A percentile compares a stretch with the other conserved stretches of the same genome.
Evolutionary conservation across 371 early-diverging fungal species (phyloP).

Genomic region (Blakeslea trispora): DNA sequence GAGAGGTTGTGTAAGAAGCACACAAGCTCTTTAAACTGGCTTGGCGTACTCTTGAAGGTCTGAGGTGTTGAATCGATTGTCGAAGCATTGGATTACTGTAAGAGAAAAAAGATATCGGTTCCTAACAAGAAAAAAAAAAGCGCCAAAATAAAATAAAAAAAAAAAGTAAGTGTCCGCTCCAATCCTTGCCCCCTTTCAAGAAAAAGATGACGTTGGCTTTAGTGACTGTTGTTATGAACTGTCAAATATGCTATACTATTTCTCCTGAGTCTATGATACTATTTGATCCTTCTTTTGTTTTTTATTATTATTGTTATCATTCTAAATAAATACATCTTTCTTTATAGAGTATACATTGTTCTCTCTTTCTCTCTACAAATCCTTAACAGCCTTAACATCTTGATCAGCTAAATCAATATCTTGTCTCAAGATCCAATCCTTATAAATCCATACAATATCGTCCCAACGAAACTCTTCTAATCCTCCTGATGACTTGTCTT

Average conservation of each 20-base stretch:
- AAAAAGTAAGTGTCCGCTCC: background rate
- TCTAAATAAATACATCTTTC: too few relatives aligned
- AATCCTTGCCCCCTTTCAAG: background rate
- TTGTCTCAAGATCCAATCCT: slow-evolving; percentile 30
- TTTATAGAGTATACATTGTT: too few relatives aligned
- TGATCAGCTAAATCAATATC: slow-evolving; percentile 20
- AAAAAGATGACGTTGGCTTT: background rate
- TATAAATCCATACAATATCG: slow-evolving; percentile 39
- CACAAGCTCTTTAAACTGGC: slow-evolving; percentile 15
- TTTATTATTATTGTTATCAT: too few relatives aligned
- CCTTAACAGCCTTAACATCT: slow-evolving; percentile 24
- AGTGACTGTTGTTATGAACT: too few relatives aligned
- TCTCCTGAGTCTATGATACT: too few relatives aligned
- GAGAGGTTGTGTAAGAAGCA: slow-evolving; percentile 35
- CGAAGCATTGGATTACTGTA: slow-evolving; percentile 23
- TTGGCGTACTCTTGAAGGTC: slow-evolving; percentile 5
- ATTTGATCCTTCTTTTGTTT: too few relatives aligned
- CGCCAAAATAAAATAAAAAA: background rate
- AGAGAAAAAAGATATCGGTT: background rate
- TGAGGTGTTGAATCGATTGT: slow-evolving; percentile 27
- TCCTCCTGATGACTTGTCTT: slow-evolving; percentile 14
- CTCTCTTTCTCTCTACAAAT: too few relatives aligned
- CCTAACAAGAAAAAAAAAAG: background rate
- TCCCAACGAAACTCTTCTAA: slow-evolving; percentile 31
- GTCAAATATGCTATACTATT: too few relatives aligned